Conservation (phyloP, 306 rosid genomes). For the Senna siamea region DNA sequence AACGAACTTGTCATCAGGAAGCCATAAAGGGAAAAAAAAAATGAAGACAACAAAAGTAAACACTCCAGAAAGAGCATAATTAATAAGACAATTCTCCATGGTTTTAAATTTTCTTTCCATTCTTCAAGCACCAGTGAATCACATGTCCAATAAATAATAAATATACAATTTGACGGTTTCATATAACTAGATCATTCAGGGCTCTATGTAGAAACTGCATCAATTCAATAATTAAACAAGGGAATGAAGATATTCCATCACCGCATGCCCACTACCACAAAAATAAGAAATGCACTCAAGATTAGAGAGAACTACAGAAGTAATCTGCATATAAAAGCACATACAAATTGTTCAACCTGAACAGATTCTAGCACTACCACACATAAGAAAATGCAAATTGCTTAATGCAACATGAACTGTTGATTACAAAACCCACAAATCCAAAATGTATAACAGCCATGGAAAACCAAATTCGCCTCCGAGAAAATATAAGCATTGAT, state of each 20-base stretch:
- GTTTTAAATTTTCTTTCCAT: too few relatives aligned
- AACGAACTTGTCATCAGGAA: not conserved
- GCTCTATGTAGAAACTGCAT: not conserved
- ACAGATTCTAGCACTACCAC: not conserved
- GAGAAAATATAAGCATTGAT: too few relatives aligned
- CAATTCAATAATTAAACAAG: not conserved
- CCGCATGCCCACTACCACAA: not conserved
- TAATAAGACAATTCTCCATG: not conserved
- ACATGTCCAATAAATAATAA: not conserved
- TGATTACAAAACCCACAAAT: slow-evolving; percentile 14
- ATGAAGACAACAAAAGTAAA: not conserved
- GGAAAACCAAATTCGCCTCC: not conserved
- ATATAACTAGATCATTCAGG: not conserved
- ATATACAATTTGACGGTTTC: not conserved
- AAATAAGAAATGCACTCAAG: not conserved
- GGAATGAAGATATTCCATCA: not conserved
- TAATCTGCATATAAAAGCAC: not conserved
- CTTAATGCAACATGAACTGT: not conserved
- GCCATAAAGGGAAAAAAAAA: not conserved
- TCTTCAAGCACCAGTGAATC: not conserved
- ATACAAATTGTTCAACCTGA: not conserved
- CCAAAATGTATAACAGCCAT: not conserved
- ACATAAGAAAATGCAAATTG: not conserved
- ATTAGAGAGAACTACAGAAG: not conserved
- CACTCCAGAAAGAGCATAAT: not conserved